Conservation (phyloP, 2,329 filamentous ascomycete species). For the Chrysoporthe puriensis region DNA sequence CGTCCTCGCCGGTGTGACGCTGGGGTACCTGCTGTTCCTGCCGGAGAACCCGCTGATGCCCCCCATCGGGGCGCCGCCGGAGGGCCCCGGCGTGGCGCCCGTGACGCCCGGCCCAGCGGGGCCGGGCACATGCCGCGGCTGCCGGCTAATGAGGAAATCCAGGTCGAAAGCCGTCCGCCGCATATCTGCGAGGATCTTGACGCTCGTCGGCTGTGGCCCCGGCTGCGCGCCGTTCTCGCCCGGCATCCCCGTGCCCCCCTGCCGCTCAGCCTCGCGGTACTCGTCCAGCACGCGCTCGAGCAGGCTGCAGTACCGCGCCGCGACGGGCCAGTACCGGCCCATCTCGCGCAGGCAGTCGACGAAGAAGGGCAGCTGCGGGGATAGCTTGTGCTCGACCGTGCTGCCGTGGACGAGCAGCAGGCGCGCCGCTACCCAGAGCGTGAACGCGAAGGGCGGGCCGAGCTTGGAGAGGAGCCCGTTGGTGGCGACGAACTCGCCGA, state of each 20-base stretch:
- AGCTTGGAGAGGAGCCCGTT: slow-evolving; percentile 78
- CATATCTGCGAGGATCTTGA: slow-evolving; percentile 91
- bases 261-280: slow-evolving; percentile 76
- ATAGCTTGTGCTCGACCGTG: slow-evolving; percentile 82
- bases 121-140: slow-evolving; percentile 47
- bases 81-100: slow-evolving; percentile 31
- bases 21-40: slow-evolving; percentile 50
- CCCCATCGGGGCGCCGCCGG: slow-evolving; percentile 1
- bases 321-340: slow-evolving; percentile 84
- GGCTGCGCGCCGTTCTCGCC: slow-evolving; percentile 50
- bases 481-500: slow-evolving; percentile 77
- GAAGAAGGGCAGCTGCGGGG: slow-evolving; percentile 78
- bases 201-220: slow-evolving; percentile 64
- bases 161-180: slow-evolving; percentile 86
- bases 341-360: slow-evolving; percentile 81
- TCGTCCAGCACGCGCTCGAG: slow-evolving; percentile 85
- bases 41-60: slow-evolving; percentile 30
- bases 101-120: slow-evolving; percentile 30
- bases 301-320: slow-evolving; percentile 77
- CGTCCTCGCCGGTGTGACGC: slow-evolving; percentile 64
- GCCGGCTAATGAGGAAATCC: slow-evolving; percentile 84
- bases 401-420: slow-evolving; percentile 87
- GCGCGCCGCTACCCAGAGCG: slow-evolving; percentile 87
- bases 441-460: slow-evolving; percentile 89
- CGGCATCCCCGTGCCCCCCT: slow-evolving; percentile 51